These are phyloP conservation scores for Tylopilus felleus DNA, from an alignment of 768 basidiomycete species.

Conservation along the genomic window DNA sequence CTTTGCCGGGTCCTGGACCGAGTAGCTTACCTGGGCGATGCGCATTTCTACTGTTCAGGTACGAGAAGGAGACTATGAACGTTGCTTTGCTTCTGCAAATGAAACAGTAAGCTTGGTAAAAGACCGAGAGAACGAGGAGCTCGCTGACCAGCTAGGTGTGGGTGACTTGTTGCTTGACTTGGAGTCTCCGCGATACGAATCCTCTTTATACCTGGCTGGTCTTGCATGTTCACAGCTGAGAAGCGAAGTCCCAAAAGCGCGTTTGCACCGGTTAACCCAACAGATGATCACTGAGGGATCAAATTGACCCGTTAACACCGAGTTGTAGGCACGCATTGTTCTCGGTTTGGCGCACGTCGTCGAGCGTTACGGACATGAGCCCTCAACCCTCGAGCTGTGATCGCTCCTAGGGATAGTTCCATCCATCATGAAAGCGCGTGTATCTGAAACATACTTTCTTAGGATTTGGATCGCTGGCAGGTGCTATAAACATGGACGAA, in stretches of 20 bases:
- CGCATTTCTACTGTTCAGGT: slow-evolving; percentile 6
- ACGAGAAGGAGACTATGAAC: neutral
- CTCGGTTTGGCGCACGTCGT: neutral
- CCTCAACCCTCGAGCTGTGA: neutral
- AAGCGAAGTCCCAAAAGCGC: neutral
- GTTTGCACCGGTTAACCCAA: neutral
- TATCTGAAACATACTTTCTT: neutral
- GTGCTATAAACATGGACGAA: neutral
- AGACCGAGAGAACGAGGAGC: neutral
- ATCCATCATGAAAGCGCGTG: neutral
- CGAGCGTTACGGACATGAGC: slow-evolving; percentile 1
- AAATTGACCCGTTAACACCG: neutral
- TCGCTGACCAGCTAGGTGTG: slow-evolving; percentile 11
- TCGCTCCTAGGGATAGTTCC: neutral
- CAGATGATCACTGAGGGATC: neutral
- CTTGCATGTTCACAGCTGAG: neutral
- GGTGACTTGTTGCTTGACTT: slow-evolving; percentile 1
- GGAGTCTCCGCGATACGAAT: neutral
- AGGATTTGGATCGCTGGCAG: neutral
- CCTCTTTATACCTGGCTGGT: slow-evolving; percentile 17
- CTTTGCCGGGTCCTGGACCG: neutral
- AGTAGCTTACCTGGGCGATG: slow-evolving; percentile 5
- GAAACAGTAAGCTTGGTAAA: neutral
- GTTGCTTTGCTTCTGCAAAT: slow-evolving; percentile 2
- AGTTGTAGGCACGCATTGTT: neutral